Percentiles rank a stretch among this genome's conserved stretches.
phyloP scores from a whole-genome alignment of 441 rosid genomes.

The Sinapis alba region DNA sequence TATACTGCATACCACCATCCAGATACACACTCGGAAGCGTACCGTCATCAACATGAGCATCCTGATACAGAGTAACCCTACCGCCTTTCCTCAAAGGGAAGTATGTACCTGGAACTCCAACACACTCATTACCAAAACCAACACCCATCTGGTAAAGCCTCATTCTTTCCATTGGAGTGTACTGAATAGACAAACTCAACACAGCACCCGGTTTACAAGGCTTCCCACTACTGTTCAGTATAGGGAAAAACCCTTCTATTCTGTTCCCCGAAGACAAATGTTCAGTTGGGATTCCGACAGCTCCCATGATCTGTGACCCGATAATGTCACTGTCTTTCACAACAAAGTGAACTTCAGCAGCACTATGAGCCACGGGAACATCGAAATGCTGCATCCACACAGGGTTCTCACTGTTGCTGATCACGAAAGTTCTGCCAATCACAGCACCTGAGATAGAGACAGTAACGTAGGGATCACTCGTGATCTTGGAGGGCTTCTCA shows the following conservation, averaged over 20 bases:
- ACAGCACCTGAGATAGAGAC: constrained; percentile 59
- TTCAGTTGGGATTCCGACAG: constrained; percentile 61
- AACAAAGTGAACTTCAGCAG: constrained; percentile 63
- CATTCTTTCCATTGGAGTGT: constrained; percentile 49
- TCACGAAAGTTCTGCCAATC: constrained; percentile 63
- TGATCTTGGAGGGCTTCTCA: constrained; percentile 51
- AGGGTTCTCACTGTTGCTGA: constrained; percentile 60
- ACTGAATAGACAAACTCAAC: constrained; percentile 56
- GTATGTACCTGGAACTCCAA: constrained; percentile 64
- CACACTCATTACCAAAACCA: constrained; percentile 46
- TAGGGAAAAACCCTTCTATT: constrained; percentile 60
- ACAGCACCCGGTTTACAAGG: constrained; percentile 64
- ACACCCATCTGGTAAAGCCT: constrained; percentile 51
- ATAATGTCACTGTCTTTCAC: constrained; percentile 65
- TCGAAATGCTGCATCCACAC: constrained; percentile 70
- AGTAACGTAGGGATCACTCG: constrained; percentile 74
- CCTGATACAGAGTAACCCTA: constrained; percentile 67
- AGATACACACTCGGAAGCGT: constrained; percentile 51
- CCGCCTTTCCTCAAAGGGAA: constrained; percentile 68
- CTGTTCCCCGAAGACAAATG: constrained; percentile 44
- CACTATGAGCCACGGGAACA: constrained; percentile 63
- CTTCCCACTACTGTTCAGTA: constrained; percentile 50
- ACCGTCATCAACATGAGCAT: constrained; percentile 62
- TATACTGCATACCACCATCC: constrained; percentile 46
- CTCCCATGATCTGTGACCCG: constrained; percentile 67